Evolutionary conservation across 345 rosid genomes (phyloP), one percentile per base, ranked within the genome.

Genomic region (Noccaea bulbosa): DNA sequence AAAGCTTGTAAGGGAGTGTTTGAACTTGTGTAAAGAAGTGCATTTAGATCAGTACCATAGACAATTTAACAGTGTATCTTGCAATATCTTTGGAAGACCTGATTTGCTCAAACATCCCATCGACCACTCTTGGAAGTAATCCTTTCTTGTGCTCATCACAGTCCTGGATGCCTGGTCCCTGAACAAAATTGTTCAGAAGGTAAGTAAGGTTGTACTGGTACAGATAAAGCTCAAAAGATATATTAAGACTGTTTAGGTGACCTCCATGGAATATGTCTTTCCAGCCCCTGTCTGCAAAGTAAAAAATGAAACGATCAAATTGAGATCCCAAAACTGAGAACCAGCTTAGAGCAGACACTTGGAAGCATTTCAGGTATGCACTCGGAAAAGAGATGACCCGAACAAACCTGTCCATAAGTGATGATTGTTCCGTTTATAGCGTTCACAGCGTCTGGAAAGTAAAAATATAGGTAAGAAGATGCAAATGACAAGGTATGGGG

Each of bases 241-340:
- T 15, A 24, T 48, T 14, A 52, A 55, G 41, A 35, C 8, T 32
- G 39, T 58, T 53, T 10, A 38, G 15, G 55, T 65, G 54, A 90
- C 97, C 97, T 93, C 97, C 88, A 88, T 90, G 81, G 86, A 81
- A 57, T 82, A 88, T 7, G 97, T 93, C 88, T 93, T 90, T 72
- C 92, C 97, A 37, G 97, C 98, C 67, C 97, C 97, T 12, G 98
- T 93, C 98, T 87, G 92, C 67, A 62, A 39, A 45, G 56, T 54
- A 22, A 7, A 47, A 20, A 20, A 34, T 16, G 11, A 72, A 52
- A 64, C 17, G 16, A 57, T 49, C 33, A 56, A 65, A 45, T 1
- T 40, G 24, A 30, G 65, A 44, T 15, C 27, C 43, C 49, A 47
- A 73, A 60, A 5, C 24, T 46, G 24, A 30, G 52, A 37, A 52